Base-by-base conservation (phyloP, 2,329 filamentous ascomycete species). In the Shiraia bambusicola region DNA sequence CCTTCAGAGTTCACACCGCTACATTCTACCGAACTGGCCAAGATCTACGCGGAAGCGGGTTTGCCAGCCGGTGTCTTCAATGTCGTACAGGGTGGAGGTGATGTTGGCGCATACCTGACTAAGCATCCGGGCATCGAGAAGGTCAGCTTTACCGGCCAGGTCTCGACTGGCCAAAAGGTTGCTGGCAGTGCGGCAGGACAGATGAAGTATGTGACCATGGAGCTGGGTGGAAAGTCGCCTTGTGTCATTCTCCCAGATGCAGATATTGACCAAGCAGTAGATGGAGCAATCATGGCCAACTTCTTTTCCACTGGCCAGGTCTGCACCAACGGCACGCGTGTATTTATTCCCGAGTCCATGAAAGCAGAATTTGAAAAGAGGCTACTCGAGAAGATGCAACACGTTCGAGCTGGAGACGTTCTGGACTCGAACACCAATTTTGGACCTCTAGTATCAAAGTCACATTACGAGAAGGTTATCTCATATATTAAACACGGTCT, bases 121-220 rank as follows among this genome's bases (percentile, higher is more conserved):
- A 72, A 80, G 3, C 88, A 94, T 64, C 79, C 81, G 0, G 73
- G 70, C 34, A 84, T 95, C 58, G 84, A 86, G 47, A 95, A 95
- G 72, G 88, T 95, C 58, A 89, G 85, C 62, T 95, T 95, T 72
- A 95, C 89, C 0, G 89, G 89, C 13, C 88, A 94, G 65, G 88
- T 94, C 17, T 79, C 81, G 45, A 95, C 89, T 0, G 89, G 90
- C 11, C 80, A 81, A 69, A 92, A 88, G 65, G 89, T 95, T 8
- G 88, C 89, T 8, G 80, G 79, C 30, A 75, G 83, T 26, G 89
- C 89, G 2, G 84, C 86, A 1, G 81, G 80, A 24, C 81, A 80
- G 56, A 90, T 94, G 86, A 94, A 94, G 71, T 89, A 90, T 63
- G 84, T 93, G 34, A 95, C 90, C 14, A 91, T 94, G 86, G 90